Conservation (phyloP, 1,284 basidiomycete genomes). For the Hypsizygus ulmarius region DNA sequence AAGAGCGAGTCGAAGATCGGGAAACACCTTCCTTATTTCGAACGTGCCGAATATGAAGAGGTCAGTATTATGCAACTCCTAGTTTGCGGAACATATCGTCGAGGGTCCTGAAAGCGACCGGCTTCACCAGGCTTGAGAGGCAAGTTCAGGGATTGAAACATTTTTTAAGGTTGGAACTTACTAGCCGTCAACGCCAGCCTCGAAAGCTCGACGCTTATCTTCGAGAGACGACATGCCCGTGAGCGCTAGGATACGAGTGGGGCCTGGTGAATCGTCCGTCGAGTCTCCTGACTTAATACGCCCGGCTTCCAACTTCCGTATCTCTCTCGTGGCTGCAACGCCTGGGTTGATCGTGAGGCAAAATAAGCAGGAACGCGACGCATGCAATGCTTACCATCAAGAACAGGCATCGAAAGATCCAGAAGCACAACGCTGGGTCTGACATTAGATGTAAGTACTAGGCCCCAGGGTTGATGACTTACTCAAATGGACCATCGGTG, state of each 20-base stretch:
- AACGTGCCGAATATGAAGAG: not conserved
- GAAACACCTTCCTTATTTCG: too few species aligned
- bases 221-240: constrained; percentile 92
- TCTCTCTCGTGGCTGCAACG: constrained; percentile 80
- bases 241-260: constrained; percentile 80
- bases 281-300: constrained; percentile 30
- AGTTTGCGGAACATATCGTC: constrained; percentile 82
- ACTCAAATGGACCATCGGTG: constrained; percentile 74
- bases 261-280: constrained; percentile 15
- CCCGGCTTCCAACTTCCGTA: constrained; percentile 73
- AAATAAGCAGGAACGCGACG: not conserved
- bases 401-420: constrained; percentile 90
- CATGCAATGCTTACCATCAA: constrained; percentile 70
- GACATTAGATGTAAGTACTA: constrained; percentile 12
- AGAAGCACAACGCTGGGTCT: constrained; percentile 72
- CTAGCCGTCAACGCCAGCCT: constrained; percentile 95
- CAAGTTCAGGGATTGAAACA: not conserved
- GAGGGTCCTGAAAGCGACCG: constrained; percentile 87
- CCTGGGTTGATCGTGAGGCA: constrained; percentile 37
- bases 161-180: constrained; percentile 40
- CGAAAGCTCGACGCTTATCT: constrained; percentile 89
- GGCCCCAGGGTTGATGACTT: constrained; percentile 29
- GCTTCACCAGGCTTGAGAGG: constrained; percentile 75
- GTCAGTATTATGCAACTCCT: constrained; percentile 48
- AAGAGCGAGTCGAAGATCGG: not conserved